Base-by-base conservation (phyloP, 139 green algal genomes). In the Chlamydomonas incerta region DNA sequence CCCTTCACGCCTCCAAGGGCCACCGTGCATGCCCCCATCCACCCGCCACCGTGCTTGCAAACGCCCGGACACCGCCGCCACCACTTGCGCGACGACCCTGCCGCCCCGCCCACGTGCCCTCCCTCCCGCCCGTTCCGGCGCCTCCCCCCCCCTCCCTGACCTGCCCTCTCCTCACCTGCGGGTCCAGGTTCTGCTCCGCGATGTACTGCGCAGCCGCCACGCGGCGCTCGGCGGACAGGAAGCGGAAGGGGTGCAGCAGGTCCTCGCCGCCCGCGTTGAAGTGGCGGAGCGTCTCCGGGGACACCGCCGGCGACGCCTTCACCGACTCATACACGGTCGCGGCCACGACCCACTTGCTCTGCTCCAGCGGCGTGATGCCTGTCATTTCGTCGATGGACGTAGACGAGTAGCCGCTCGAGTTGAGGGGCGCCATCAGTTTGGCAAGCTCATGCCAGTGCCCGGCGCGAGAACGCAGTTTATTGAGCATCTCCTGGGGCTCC, bases 401-500 rank as follows among this genome's bases (percentile, higher is more conserved):
- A 24, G 62, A 79, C 81, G 95, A 93, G 52, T 91, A 94, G 33
- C 93, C 94, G 5, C 85, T 80, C 17, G 80, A 69, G 15, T 91
- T 88, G 77, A 98, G 80, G 18, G 67, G 52, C 0, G 95, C 93
- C 47, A 98, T 74, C 17, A 92, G 70, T 81, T 92, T 95, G 21
- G 95, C 94, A 23, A 97, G 92, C 72, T 92, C 31, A 86, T 96
- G 91, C 95, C 95, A 97, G n/a, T 87, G 73, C 6, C 90, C 94
- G 31, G 89, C 70, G 1, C 87, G 66, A 17, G 89, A 31, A 15
- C 88, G 84, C 34, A 96, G 87, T 18, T 82, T 83, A 60, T 85
- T 90, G 2, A 96, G 70, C 88, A 95, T 89, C 46, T 90, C 87
- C 57, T 94, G 69, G 0, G 87, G 74, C 13, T 83, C 35, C 46